Base-by-base conservation (phyloP, 176 grass and related monocot species). In the Ensete glaucum region DNA sequence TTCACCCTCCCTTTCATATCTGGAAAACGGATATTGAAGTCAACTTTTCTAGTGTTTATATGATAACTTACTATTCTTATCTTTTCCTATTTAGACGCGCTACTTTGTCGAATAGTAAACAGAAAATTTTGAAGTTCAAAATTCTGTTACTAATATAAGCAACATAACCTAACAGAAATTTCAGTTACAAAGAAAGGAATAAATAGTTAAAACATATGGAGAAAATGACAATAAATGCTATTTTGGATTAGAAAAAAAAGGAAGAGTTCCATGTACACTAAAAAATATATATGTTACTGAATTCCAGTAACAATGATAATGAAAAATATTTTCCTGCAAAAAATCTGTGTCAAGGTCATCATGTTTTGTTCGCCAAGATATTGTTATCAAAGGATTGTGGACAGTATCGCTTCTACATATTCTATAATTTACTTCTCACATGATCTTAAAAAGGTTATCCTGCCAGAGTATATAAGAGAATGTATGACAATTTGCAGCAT, bases 1-100 rank as follows among this genome's bases (percentile, higher is more conserved):
- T 60, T 91, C 84, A n/a, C 81, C 87, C 29, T 92, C 89, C 48
- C 65, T 74, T 76, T 91, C 93, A 21, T 89, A 99, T 84, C 95
- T 99, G 69, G 20, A 85, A 72, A 59, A 6, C 5, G 50, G 20
- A 60, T 14, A 53, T 14, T 57, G 10, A 63, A 17, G 11, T 71
- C 49, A 71, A 13, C 0, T 65, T 65, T 65, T 23, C 24, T 29
- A 43, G 10, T 63, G 63, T 65, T 27, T 26, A 65, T 21, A 27
- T 65, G 10, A 26, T 62, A 62, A 5, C n/a, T 62, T 62, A 1
- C n/a, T 22, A 9, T 20, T n/a, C 58, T 22, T 20, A 62, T 20
- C 58, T 62, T 59, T 25, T 59, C 6, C 58, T 11, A 62, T 62
- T 62, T 20, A 62, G 17, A 62, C 22, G 19, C 19, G 21, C 58